Conservation (phyloP, 2,329 filamentous ascomycete species). For the Paracoccidioides lutzii region DNA sequence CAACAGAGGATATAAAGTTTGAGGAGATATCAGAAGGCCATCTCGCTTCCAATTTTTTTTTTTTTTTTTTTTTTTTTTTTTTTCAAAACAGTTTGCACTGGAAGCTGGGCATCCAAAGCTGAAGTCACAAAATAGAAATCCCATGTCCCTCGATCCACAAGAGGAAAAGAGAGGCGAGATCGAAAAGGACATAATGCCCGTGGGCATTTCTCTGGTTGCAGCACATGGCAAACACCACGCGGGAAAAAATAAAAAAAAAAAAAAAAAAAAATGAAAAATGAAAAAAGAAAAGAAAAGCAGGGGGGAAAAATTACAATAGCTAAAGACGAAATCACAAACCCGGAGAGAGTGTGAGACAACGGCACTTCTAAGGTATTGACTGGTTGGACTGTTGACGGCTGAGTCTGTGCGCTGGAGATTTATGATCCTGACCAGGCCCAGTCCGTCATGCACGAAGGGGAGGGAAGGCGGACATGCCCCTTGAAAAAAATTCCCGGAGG, state of each 20-base stretch:
- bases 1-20: too few relatives aligned
- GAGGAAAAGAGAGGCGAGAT: slow-evolving; percentile 1
- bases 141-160: not conserved
- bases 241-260: not conserved
- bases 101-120: not conserved
- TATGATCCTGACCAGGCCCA: not conserved
- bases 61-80: not conserved
- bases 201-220: not conserved
- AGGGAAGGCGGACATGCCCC: not conserved
- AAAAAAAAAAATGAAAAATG: not conserved
- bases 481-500: not conserved
- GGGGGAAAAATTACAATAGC: too few relatives aligned
- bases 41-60: not conserved
- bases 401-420: not conserved
- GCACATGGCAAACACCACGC: not conserved
- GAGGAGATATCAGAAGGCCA: not conserved
- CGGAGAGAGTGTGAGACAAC: not conserved
- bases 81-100: not conserved
- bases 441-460: not conserved
- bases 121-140: not conserved
- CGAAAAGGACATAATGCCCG: not conserved
- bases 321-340: too few relatives aligned
- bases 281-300: not conserved
- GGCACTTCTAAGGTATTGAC: not conserved
- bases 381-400: not conserved